Evolutionary conservation across 805 yeast species (phyloP).

Genomic region (Starmerella vaccinii): DNA sequence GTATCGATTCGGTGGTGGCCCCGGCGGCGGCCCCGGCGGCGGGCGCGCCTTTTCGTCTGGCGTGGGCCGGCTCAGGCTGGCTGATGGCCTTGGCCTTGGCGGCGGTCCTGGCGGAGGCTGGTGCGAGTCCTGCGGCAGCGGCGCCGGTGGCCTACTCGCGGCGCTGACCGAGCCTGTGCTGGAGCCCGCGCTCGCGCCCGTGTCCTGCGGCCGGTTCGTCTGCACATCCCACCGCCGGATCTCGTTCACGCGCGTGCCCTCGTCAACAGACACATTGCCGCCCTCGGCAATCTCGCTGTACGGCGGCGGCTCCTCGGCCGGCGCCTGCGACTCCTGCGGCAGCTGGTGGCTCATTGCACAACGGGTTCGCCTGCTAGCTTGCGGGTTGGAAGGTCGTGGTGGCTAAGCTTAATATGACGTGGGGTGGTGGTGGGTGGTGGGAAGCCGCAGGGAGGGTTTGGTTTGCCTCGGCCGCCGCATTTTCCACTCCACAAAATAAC

Average conservation of each 20-base stretch:
- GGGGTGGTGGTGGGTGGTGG: too few relatives aligned
- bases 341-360: neutral
- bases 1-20: neutral
- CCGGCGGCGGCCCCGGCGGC: slow-evolving; percentile 13
- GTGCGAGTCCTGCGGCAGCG: neutral
- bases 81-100: neutral
- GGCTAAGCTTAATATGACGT: too few relatives aligned
- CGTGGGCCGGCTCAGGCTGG: neutral
- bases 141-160: neutral
- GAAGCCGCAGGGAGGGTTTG: too few relatives aligned
- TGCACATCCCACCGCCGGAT: slow-evolving; percentile 10
- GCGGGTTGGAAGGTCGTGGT: too few relatives aligned
- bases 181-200: neutral
- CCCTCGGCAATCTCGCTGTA: slow-evolving; percentile 18
- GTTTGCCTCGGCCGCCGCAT: too few relatives aligned
- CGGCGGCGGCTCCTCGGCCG: slow-evolving; percentile 22
- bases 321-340: neutral
- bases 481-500: too few relatives aligned
- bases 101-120: neutral
- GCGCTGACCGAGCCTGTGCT: neutral
- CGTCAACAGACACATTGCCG: slow-evolving; percentile 15
- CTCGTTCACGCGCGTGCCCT: slow-evolving; percentile 11
- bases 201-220: slow-evolving; percentile 7
- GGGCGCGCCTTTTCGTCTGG: slow-evolving; percentile 1
- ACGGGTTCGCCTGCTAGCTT: neutral